Evolutionary conservation across 768 basidiomycete species (phyloP).

Genomic region (Agrocybe praecox): DNA sequence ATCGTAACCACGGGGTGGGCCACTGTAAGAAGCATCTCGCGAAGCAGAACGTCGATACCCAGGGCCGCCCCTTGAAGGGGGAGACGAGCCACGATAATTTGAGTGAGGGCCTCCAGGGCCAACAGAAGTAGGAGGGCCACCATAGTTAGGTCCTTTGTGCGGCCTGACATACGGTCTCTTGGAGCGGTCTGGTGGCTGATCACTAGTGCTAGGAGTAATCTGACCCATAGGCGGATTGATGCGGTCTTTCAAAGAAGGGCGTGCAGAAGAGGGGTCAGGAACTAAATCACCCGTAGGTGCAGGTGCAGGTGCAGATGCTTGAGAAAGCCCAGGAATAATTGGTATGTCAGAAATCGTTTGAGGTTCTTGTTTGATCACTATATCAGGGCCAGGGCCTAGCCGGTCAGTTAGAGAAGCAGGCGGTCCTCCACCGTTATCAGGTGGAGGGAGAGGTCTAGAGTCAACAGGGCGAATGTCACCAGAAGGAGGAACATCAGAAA

Average conservation of each 20-base stretch:
- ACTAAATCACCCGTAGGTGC: slow-evolving; percentile 4
- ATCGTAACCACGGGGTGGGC: slow-evolving; percentile 11
- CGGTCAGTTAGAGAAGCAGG: slow-evolving; percentile 11
- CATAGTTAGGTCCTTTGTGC: slow-evolving; percentile 11
- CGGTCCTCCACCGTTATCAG: slow-evolving; percentile 13
- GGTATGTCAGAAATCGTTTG: slow-evolving; percentile 16
- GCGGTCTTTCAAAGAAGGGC: slow-evolving; percentile 18
- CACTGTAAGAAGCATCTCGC: background rate
- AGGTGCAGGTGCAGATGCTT: slow-evolving; percentile 4
- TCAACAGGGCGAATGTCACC: slow-evolving; percentile 15
- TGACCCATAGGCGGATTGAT: slow-evolving; percentile 4
- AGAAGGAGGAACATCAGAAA: slow-evolving; percentile 12
- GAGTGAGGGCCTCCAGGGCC: slow-evolving; percentile 1
- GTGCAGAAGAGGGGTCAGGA: slow-evolving; percentile 4
- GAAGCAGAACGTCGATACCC: slow-evolving; percentile 13
- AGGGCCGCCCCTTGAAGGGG: background rate
- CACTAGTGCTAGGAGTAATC: background rate
- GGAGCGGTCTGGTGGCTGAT: slow-evolving; percentile 8
- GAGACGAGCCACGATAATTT: background rate
- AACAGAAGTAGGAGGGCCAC: background rate
- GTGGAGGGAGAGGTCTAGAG: slow-evolving; percentile 8
- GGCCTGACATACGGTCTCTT: slow-evolving; percentile 13
- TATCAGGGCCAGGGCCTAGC: slow-evolving; percentile 12
- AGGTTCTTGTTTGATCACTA: slow-evolving; percentile 17
- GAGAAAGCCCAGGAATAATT: slow-evolving; percentile 8